Conservation (phyloP, 495 filamentous ascomycete species). For the Penicillium roqueforti region DNA sequence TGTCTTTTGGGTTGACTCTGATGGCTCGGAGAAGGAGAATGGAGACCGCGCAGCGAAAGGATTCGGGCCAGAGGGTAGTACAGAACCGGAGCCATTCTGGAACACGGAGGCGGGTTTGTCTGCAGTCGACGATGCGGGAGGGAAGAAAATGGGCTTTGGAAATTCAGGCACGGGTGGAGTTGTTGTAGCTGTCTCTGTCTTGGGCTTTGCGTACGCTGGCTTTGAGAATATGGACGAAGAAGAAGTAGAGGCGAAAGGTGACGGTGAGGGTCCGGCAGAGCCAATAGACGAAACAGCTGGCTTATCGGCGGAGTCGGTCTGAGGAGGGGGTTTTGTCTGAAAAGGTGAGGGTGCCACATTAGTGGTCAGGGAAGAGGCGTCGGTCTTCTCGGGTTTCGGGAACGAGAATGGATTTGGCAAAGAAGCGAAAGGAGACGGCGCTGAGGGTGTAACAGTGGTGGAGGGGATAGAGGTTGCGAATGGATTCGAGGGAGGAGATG, state of each 20-base stretch:
- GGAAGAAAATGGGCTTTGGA: not conserved
- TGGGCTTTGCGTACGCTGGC: not conserved
- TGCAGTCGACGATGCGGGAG: not conserved
- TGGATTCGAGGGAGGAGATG: constrained; percentile 14
- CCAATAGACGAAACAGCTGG: not conserved
- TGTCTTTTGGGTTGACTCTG: constrained; percentile 3
- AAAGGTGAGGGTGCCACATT: not conserved
- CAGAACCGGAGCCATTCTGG: not conserved
- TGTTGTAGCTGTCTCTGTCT: not conserved
- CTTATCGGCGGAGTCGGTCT: not conserved
- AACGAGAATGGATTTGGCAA: not conserved
- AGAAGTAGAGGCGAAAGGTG: not conserved
- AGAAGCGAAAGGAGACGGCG: not conserved
- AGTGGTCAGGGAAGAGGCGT: not conserved
- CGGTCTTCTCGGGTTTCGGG: not conserved
- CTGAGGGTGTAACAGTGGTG: not conserved
- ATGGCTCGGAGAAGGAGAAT: constrained; percentile 14
- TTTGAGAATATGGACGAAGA: not conserved
- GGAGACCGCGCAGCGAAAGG: constrained; percentile 9
- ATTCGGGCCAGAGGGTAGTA: not conserved
- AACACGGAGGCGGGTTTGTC: not conserved
- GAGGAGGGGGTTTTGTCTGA: not conserved
- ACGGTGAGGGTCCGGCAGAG: not conserved
- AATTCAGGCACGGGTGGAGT: not conserved
- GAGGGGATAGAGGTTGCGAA: constrained; percentile 10